A percentile compares a stretch with the other conserved stretches of the same genome.
phyloP scores from a whole-genome alignment of 345 rosid species.

The Hypericum androsaemum region DNA sequence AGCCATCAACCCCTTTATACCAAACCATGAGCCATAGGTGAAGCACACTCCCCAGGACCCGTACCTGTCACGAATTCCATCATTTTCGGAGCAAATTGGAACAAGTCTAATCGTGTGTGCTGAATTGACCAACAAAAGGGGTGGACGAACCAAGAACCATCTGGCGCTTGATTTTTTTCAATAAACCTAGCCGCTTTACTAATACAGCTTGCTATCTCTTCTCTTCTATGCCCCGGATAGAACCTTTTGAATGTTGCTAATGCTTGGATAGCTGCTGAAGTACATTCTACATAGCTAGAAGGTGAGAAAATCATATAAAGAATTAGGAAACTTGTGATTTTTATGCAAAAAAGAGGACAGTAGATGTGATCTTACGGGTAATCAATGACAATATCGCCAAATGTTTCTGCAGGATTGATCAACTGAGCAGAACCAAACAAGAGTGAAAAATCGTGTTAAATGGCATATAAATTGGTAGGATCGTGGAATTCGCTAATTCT shows the following conservation, averaged over 20 bases:
- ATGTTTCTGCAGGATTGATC: slow-evolving; percentile 9
- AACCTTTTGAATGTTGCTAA: slow-evolving; percentile 6
- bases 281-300: slow-evolving; percentile 14
- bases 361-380: slow-evolving; percentile 6
- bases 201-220: slow-evolving; percentile 3
- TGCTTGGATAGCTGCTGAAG: slow-evolving; percentile 14
- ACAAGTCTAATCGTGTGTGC: not conserved
- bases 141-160: slow-evolving; percentile 12
- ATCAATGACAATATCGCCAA: slow-evolving; percentile 11
- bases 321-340: not conserved
- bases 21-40: slow-evolving; percentile 16
- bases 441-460: not conserved
- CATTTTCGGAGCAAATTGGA: not conserved
- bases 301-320: not conserved
- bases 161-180: slow-evolving; percentile 4
- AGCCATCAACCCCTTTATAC: slow-evolving; percentile 18
- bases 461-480: too few species aligned
- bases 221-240: slow-evolving; percentile 7
- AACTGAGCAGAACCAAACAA: not conserved
- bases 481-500: too few species aligned
- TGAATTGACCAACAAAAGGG: not conserved
- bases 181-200: slow-evolving; percentile 2
- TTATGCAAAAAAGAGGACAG: not conserved
- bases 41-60: slow-evolving; percentile 24
- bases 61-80: slow-evolving; percentile 6